Conservation (phyloP, 2,329 filamentous ascomycete genomes). For the Monilinia fructigena region DNA sequence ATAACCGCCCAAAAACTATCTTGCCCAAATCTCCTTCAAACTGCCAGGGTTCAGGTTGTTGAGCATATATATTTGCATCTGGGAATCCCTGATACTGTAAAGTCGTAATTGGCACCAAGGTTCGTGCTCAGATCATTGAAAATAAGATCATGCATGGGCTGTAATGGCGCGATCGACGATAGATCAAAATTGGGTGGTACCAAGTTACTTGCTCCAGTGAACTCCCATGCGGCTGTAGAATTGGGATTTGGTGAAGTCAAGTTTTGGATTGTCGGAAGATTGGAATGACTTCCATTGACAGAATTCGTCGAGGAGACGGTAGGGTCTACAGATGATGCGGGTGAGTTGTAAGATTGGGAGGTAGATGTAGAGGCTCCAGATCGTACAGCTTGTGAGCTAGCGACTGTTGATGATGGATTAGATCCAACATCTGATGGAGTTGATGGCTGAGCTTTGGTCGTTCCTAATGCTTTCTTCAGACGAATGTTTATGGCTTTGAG, state of each 20-base stretch:
- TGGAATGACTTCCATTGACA: slow-evolving; percentile 27
- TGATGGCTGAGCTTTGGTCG: slow-evolving; percentile 14
- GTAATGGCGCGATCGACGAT: slow-evolving; percentile 53
- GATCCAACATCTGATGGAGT: slow-evolving; percentile 24
- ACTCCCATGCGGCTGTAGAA: slow-evolving; percentile 27
- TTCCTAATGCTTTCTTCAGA: slow-evolving; percentile 47
- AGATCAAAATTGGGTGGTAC: slow-evolving; percentile 45
- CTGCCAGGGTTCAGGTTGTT: slow-evolving; percentile 42
- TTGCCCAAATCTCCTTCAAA: slow-evolving; percentile 55
- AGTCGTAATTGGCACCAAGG: slow-evolving; percentile 5
- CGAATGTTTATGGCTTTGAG: slow-evolving; percentile 55
- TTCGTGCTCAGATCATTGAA: slow-evolving; percentile 51
- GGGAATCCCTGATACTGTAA: slow-evolving; percentile 19
- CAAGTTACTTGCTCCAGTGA: slow-evolving; percentile 18
- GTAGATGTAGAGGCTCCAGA: slow-evolving; percentile 11
- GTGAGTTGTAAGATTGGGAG: slow-evolving; percentile 14
- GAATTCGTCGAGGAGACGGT: slow-evolving; percentile 12
- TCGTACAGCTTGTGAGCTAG: slow-evolving; percentile 14
- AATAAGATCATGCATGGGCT: slow-evolving; percentile 56
- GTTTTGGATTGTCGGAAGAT: slow-evolving; percentile 36
- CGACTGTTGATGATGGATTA: slow-evolving; percentile 22
- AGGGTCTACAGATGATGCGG: slow-evolving; percentile 19
- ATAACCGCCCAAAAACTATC: slow-evolving; percentile 58
- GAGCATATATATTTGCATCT: slow-evolving; percentile 21
- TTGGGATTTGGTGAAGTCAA: slow-evolving; percentile 27